phyloP scores from a whole-genome alignment of 1,139 yeast genomes.

The Pichia sp. region DNA sequence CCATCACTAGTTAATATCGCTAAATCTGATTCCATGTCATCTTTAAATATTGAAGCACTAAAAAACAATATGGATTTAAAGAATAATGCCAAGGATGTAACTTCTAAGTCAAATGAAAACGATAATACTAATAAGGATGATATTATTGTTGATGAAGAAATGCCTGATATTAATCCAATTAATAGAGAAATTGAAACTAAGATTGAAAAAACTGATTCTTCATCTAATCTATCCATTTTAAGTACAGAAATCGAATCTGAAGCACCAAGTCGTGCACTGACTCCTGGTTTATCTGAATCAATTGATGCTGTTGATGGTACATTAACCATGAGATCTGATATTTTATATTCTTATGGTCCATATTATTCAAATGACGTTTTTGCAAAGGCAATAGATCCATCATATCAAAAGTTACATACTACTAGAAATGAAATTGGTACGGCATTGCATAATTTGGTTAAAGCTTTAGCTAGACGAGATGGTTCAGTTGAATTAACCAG shows the following conservation, averaged over 20 bases:
- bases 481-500: conserved; percentile 69
- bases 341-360: conserved; percentile 42
- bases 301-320: conserved; percentile 39
- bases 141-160: conserved; percentile 8
- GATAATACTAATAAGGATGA: conserved; percentile 6
- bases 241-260: conserved; percentile 30
- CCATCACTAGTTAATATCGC: conserved; percentile 17
- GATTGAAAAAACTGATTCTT: conserved; percentile 10
- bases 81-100: background rate
- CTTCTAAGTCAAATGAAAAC: background rate
- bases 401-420: conserved; percentile 57
- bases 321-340: conserved; percentile 54
- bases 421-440: conserved; percentile 60
- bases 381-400: conserved; percentile 42
- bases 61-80: conserved; percentile 5
- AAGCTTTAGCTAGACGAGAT: conserved; percentile 45
- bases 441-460: conserved; percentile 55
- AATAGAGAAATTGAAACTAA: conserved; percentile 15
- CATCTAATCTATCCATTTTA: conserved; percentile 18
- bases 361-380: conserved; percentile 48
- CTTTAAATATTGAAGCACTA: conserved; percentile 2
- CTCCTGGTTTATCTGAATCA: conserved; percentile 30
- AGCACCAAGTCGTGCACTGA: conserved; percentile 23
- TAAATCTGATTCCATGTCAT: conserved; percentile 6
- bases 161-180: conserved; percentile 15